Percentiles rank a stretch among this genome's conserved stretches.
These are phyloP conservation scores for Podospora fimiseda DNA, from an alignment of 495 filamentous ascomycete genomes.

Conservation along the genomic window DNA sequence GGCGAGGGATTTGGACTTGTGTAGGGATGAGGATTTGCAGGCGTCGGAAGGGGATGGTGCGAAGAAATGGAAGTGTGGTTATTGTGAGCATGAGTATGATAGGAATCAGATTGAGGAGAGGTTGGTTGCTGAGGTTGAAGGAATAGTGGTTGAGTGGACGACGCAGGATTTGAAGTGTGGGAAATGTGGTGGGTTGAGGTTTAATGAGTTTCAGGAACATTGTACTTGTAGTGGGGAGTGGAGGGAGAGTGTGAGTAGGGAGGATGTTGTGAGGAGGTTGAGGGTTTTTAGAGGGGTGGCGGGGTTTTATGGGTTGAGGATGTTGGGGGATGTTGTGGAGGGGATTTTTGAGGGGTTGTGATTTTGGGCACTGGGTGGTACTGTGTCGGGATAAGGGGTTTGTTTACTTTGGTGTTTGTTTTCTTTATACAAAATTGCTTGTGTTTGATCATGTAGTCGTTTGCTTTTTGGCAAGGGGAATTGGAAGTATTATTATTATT, in stretches of 20 bases:
- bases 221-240: slow-evolving; percentile 86
- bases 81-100: slow-evolving; percentile 71
- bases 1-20: slow-evolving; percentile 84
- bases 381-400: not conserved
- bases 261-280: slow-evolving; percentile 60
- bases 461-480: too few species aligned
- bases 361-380: not conserved
- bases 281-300: slow-evolving; percentile 68
- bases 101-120: slow-evolving; percentile 74
- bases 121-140: slow-evolving; percentile 70
- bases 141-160: slow-evolving; percentile 68
- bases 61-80: slow-evolving; percentile 67
- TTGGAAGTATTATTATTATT: too few species aligned
- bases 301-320: slow-evolving; percentile 67
- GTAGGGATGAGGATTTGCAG: slow-evolving; percentile 81
- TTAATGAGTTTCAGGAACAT: slow-evolving; percentile 95
- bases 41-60: slow-evolving; percentile 30
- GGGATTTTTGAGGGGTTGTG: slow-evolving; percentile 45
- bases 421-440: too few species aligned
- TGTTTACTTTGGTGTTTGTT: too few species aligned
- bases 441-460: too few species aligned
- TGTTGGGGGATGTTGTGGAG: slow-evolving; percentile 69
- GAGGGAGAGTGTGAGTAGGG: slow-evolving; percentile 62
- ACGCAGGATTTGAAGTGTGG: slow-evolving; percentile 86
- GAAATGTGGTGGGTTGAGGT: slow-evolving; percentile 57